These are phyloP conservation scores for Leccinum colubrinum DNA, from an alignment of 1,284 basidiomycete species.

Conservation along the genomic window DNA sequence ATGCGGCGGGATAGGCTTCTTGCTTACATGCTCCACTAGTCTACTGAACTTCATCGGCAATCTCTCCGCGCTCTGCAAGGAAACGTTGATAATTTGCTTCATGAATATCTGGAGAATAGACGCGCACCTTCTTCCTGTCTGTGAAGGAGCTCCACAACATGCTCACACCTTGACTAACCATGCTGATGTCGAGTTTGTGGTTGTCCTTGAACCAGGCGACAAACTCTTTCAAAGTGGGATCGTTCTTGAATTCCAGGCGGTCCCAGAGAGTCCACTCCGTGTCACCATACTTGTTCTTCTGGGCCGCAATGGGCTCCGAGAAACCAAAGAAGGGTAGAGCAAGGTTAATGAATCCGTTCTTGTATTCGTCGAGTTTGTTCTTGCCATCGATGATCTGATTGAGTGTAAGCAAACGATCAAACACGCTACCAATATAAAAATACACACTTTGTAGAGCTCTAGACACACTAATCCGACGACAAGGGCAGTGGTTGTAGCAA, in stretches of 20 bases:
- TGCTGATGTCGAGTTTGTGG: constrained; percentile 88
- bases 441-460: constrained; percentile 90
- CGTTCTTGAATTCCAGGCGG: constrained; percentile 89
- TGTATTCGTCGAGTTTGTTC: constrained; percentile 91
- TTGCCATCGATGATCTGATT: constrained; percentile 91
- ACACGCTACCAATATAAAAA: background rate
- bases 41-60: constrained; percentile 88
- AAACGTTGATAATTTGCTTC: constrained; percentile 5
- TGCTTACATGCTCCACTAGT: constrained; percentile 91
- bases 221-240: constrained; percentile 89
- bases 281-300: constrained; percentile 84
- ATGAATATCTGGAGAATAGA: background rate
- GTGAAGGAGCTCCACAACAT: constrained; percentile 98
- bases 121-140: constrained; percentile 80
- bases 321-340: constrained; percentile 99
- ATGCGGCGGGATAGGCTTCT: constrained; percentile 84
- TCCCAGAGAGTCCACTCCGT: constrained; percentile 99
- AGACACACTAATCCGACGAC: constrained; percentile 95
- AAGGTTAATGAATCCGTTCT: constrained; percentile 98
- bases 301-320: constrained; percentile 95
- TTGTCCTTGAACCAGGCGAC: constrained; percentile 82
- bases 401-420: constrained; percentile 4
- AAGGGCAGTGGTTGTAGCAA: constrained; percentile 96
- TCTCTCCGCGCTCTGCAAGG: constrained; percentile 76
- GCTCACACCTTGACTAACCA: constrained; percentile 96